phyloP scores from a whole-genome alignment of 495 filamentous ascomycete species.

The Durotheca rogersii region DNA sequence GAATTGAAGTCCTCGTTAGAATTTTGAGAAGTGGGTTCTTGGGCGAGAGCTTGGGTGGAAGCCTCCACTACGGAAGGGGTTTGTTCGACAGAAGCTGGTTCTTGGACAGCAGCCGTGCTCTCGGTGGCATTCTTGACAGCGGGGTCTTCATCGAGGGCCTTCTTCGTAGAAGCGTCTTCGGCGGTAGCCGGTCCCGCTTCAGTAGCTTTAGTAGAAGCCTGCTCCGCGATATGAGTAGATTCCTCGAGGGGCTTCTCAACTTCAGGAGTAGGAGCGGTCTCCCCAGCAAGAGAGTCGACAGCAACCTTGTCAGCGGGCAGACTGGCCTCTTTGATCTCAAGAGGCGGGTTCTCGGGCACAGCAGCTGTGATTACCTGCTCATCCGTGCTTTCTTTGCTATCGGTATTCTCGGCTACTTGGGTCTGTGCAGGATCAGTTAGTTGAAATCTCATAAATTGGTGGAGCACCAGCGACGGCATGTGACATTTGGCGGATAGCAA shows the following conservation, averaged over 20 bases:
- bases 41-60: background rate
- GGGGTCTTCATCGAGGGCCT: background rate
- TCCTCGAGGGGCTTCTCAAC: conserved; percentile 17
- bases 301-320: conserved; percentile 7
- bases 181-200: no score
- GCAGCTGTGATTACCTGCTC: background rate
- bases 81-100: conserved; percentile 3
- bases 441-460: no score
- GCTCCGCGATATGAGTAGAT: conserved; percentile 1
- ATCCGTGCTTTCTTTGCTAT: no score
- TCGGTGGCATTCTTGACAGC: conserved; percentile 10
- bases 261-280: conserved; percentile 4
- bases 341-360: background rate
- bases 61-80: background rate
- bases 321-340: background rate
- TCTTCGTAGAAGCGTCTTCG: background rate
- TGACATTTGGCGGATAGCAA: no score
- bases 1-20: no score
- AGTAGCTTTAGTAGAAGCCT: conserved; percentile 7
- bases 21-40: background rate
- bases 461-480: no score
- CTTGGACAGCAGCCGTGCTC: background rate
- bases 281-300: conserved; percentile 11
- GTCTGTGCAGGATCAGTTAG: no score
- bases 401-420: no score